Evolutionary conservation across 352 stramenopile species (phyloP).

Genomic region (Aphanomyces cochlioides): DNA sequence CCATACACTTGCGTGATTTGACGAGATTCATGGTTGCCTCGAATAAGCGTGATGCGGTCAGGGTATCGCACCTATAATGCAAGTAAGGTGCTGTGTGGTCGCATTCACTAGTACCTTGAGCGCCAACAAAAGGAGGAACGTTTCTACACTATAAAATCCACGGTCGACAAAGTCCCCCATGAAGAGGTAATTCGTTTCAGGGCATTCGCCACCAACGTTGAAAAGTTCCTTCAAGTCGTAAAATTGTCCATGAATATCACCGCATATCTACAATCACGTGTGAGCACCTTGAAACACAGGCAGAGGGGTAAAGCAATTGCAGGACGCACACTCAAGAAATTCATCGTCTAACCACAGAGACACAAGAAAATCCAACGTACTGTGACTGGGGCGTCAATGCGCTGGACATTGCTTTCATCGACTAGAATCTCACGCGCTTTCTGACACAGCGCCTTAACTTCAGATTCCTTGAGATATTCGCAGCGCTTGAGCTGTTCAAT

Average conservation of each 20-base stretch:
- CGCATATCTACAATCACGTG: conserved; percentile 88
- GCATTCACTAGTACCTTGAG: conserved; percentile 87
- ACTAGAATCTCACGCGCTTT: conserved; percentile 98
- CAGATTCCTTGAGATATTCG: conserved; percentile 97
- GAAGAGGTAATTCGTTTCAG: conserved; percentile 99
- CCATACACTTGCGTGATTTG: conserved; percentile 99
- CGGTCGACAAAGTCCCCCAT: conserved; percentile 99
- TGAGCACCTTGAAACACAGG: conserved; percentile 15
- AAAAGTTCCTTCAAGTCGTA: conserved; percentile 99
- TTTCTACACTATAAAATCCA: conserved; percentile 99
- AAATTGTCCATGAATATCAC: conserved; percentile 99
- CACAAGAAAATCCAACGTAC: conserved; percentile 53
- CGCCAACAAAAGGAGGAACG: conserved; percentile 96
- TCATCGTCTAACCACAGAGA: neutral
- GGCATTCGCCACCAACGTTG: conserved; percentile 97
- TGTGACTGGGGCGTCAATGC: conserved; percentile 97
- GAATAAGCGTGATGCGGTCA: conserved; percentile 98
- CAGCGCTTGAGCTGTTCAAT: conserved; percentile 92
- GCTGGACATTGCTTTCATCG: conserved; percentile 99
- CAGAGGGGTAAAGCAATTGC: conserved; percentile 14
- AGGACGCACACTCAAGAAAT: neutral
- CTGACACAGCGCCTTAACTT: conserved; percentile 97
- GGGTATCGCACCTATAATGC: conserved; percentile 91
- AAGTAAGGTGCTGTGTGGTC: neutral
- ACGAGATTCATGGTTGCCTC: conserved; percentile 98